These are phyloP conservation scores for Aspergillus calidoustus DNA, from an alignment of 2,329 filamentous ascomycete species.

Conservation along the genomic window DNA sequence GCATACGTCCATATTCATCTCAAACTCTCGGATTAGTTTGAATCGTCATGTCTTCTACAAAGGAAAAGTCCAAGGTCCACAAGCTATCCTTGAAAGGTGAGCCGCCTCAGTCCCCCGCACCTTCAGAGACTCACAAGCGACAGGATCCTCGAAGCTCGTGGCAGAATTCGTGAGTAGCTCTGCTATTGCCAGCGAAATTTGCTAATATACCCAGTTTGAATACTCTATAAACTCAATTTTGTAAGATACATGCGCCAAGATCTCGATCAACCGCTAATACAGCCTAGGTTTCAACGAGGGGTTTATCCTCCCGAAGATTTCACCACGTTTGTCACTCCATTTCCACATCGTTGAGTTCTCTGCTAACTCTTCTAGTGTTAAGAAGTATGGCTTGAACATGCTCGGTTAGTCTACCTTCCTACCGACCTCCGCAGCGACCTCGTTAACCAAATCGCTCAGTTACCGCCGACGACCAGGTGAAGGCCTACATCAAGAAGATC, in stretches of 20 bases:
- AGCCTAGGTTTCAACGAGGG: slow-evolving; percentile 75
- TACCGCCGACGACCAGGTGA: slow-evolving; percentile 95
- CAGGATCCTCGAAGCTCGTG: slow-evolving; percentile 79
- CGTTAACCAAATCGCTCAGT: slow-evolving; percentile 56
- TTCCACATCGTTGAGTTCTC: background rate
- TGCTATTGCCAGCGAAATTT: background rate
- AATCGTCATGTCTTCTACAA: slow-evolving; percentile 51
- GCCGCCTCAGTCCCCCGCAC: background rate
- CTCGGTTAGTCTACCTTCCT: slow-evolving; percentile 60
- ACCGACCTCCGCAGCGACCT: slow-evolving; percentile 5
- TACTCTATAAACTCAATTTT: slow-evolving; percentile 98
- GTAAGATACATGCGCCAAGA: slow-evolving; percentile 52
- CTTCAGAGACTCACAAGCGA: slow-evolving; percentile 34
- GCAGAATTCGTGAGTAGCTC: slow-evolving; percentile 81
- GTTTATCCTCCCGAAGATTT: slow-evolving; percentile 96
- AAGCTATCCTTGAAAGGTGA: slow-evolving; percentile 72
- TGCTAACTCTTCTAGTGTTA: slow-evolving; percentile 61
- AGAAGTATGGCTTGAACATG: slow-evolving; percentile 99
- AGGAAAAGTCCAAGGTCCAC: slow-evolving; percentile 84
- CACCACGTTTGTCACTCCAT: slow-evolving; percentile 66
- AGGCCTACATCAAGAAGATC: slow-evolving; percentile 99
- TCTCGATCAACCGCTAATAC: slow-evolving; percentile 22
- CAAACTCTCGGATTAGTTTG: background rate
- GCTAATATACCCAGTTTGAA: slow-evolving; percentile 66
- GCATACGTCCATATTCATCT: slow-evolving; percentile 4